Evolutionary conservation across 768 basidiomycete species (phyloP), one percentile per base, ranked within the genome.

Genomic region (Daedaleopsis sinensis): DNA sequence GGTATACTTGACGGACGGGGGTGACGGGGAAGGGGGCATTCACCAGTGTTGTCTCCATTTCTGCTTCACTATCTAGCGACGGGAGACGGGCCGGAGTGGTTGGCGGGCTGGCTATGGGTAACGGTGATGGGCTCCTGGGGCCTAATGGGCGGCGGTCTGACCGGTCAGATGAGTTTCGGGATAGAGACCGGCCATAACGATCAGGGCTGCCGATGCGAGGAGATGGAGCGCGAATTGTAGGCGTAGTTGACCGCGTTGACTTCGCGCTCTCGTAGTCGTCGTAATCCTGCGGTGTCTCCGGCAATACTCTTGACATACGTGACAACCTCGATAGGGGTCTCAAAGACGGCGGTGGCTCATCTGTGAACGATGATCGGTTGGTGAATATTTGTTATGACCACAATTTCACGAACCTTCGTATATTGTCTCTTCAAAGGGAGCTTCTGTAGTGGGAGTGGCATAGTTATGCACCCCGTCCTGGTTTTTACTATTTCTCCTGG

Each of bases 401-500:
- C 64, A 57, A 54, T 37, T 62, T 4, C n/a, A 58, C 79, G 27
- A 67, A 87, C 91, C 90, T 84, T 93, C 91, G 66, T 90, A 90
- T 65, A 93, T 91, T 2, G 86, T 90, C 32, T 84, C 83, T 65
- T 89, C 87, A 16, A 81, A 70, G 3, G 83, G 79, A 32, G 68
- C 74, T 16, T 85, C 83, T 65, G 82, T 68, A 7, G 76, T 68
- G 55, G 82, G 64, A 48, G 77, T 66, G 11, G 77, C 59, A 47
- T 77, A 70, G 51, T 72, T 70, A 51, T 82, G 81, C 18, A 79
- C 27, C 27, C 27, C 81, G 59, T 84, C 82, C 66, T 94, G 93
- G 71, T 82, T 90, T 68, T 88, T 81, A 71, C 93, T 93, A 71
- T 97, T 97, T 65, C 84, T 83, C 61, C 92, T 79, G 6, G 95